Evolutionary conservation across 2,329 filamentous ascomycete species (phyloP).

Genomic region (Xylariaceae sp.): DNA sequence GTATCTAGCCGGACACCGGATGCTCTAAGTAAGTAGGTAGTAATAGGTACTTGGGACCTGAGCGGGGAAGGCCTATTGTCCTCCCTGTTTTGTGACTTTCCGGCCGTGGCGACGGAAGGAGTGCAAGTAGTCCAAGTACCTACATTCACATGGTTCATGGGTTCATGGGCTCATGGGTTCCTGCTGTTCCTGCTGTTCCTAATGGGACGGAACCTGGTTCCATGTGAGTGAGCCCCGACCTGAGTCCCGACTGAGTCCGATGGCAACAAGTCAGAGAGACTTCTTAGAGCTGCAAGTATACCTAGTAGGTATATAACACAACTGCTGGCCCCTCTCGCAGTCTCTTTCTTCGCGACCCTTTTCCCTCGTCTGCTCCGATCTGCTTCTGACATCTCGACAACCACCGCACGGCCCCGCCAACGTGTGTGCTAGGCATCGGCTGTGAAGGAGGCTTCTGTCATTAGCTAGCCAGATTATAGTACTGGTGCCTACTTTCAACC

Average conservation of each 20-base stretch:
- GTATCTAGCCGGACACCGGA: too few relatives aligned
- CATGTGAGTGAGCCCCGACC: too few relatives aligned
- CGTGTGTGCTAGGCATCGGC: conserved; percentile 10
- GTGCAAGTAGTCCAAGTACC: too few relatives aligned
- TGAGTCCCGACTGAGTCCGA: too few relatives aligned
- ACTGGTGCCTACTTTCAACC: not conserved
- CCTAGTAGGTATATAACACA: too few relatives aligned
- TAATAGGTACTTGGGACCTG: not conserved
- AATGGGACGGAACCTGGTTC: too few relatives aligned
- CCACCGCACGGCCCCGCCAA: not conserved
- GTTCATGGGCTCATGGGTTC: too few relatives aligned
- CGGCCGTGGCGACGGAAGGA: not conserved
- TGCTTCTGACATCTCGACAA: conserved; percentile 8
- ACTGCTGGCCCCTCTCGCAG: too few relatives aligned
- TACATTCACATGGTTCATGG: too few relatives aligned
- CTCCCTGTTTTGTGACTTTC: conserved; percentile 3
- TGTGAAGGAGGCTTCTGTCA: conserved; percentile 16
- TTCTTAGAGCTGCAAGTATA: too few relatives aligned
- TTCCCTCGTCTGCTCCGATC: not conserved
- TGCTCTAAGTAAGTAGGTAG: not conserved
- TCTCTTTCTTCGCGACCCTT: not conserved
- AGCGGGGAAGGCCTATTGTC: conserved; percentile 1
- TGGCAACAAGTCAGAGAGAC: too few relatives aligned
- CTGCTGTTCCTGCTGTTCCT: too few relatives aligned
- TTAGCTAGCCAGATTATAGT: conserved; percentile 2